Base-by-base conservation (phyloP, 768 basidiomycete genomes). In the Auriscalpium orientale region DNA sequence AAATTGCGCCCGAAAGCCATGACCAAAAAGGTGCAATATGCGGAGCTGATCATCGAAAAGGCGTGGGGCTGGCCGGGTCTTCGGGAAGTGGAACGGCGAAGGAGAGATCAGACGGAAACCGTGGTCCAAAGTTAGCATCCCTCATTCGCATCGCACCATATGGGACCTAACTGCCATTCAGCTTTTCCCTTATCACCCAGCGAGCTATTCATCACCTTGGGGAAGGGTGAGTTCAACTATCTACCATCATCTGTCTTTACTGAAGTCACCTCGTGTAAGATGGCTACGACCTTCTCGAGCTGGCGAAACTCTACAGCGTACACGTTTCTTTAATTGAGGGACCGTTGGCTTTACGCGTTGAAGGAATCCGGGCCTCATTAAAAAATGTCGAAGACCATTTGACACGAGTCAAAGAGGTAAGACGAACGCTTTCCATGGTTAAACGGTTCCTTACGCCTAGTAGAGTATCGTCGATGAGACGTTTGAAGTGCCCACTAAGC, bases 31-130 rank as follows among this genome's bases (percentile, higher is more conserved):
- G 63, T 67, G 56, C 63, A 72, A 38, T 71, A 68, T 61, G 79
- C 77, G 43, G 72, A 72, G 46, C 70, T 74, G 8, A 81, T 89
- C 58, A 76, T 90, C 28, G 82, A 87, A 66, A 70, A 77, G 56
- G 71, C 74, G 55, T 91, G 89, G 89, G 73, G 72, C 28, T 89
- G 85, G 86, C 81, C 83, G 7, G 79, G 83, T 28, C 65, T 87
- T 53, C 68, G 72, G 46, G 74, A 77, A 34, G 72, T 85, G 7
- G 74, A 78, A 63, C 77, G 76, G 63, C 69, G 75, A 52, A 73
- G 71, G 63, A 72, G 72, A 47, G 81, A 82, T 49, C 70, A 69
- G 66, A 82, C 74, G 15, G 80, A 83, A 65, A 64, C 76, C 4
- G 65, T 70, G 18, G 66, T 70, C 43, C 69, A 75, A 65, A 68